Conservation (phyloP, 78 protist species). For the Chrysochromulina parva region DNA sequence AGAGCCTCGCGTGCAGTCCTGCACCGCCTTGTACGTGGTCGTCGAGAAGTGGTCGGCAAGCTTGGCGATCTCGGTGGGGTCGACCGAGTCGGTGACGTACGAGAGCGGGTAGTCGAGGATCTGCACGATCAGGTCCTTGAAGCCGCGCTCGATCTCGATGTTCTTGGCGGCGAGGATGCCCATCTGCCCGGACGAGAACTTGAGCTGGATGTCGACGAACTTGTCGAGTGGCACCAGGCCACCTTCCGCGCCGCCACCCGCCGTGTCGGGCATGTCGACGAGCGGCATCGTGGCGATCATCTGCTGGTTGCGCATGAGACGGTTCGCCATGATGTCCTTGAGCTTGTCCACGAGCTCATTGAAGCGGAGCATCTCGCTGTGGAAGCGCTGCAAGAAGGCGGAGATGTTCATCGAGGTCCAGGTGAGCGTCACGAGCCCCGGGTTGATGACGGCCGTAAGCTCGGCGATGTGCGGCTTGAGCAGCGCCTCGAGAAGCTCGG, state of each 20-base stretch:
- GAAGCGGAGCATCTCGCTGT: neutral
- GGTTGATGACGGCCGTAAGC: slow-evolving; percentile 14
- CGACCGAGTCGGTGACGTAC: neutral
- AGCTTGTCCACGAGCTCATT: slow-evolving; percentile 17
- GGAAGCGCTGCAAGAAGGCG: slow-evolving; percentile 45
- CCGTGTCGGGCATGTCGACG: neutral
- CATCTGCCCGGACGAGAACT: too few relatives aligned
- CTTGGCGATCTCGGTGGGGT: neutral
- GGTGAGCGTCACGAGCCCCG: slow-evolving; percentile 60
- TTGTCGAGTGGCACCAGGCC: neutral
- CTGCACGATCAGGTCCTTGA: neutral
- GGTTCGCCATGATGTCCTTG: slow-evolving; percentile 37
- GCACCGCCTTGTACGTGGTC: neutral
- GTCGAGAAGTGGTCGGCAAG: neutral
- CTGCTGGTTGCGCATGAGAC: slow-evolving; percentile 30
- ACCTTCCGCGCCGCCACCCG: too few relatives aligned
- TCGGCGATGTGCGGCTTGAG: slow-evolving; percentile 40
- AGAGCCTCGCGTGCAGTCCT: neutral
- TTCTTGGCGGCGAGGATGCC: neutral
- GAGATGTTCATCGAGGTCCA: slow-evolving; percentile 79
- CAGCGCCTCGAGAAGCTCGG: neutral
- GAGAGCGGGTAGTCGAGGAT: slow-evolving; percentile 17
- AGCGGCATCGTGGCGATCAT: neutral
- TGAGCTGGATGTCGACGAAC: neutral
- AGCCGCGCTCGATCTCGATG: neutral